These are phyloP conservation scores for Austropuccinia psidii DNA, from an alignment of 1,284 basidiomycete genomes.

Conservation along the genomic window DNA sequence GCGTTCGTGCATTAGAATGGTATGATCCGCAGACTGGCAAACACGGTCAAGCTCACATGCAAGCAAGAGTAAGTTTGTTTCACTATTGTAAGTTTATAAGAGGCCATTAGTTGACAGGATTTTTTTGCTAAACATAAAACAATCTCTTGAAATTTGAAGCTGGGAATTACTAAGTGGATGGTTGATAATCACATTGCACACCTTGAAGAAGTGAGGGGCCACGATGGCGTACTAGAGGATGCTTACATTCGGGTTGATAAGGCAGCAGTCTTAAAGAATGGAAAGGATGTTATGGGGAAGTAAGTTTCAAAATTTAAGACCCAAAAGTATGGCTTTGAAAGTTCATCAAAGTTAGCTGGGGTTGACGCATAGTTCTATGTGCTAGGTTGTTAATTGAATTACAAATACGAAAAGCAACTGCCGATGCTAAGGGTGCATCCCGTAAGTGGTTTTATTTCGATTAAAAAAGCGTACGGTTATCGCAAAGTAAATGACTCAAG, in stretches of 20 bases:
- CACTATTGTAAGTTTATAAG: not conserved
- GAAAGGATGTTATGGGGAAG: constrained; percentile 60
- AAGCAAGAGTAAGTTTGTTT: constrained; percentile 53
- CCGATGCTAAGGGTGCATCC: constrained; percentile 64
- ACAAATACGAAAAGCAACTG: constrained; percentile 72
- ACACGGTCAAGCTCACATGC: constrained; percentile 88
- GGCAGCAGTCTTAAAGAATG: constrained; percentile 58
- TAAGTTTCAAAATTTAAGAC: not conserved
- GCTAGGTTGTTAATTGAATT: constrained; percentile 59
- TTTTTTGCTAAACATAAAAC: constrained; percentile 20
- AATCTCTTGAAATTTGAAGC: constrained; percentile 50
- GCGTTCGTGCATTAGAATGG: constrained; percentile 61
- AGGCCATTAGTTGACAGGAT: not conserved
- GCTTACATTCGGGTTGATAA: constrained; percentile 65
- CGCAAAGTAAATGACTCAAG: not conserved
- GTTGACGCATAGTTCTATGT: no score
- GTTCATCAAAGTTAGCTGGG: no score
- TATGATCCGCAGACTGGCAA: constrained; percentile 70
- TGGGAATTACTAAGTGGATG: constrained; percentile 71
- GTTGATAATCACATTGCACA: constrained; percentile 62
- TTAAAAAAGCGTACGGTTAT: no score
- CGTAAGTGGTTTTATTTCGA: constrained; percentile 15
- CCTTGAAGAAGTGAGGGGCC: constrained; percentile 58
- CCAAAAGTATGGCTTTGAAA: not conserved
- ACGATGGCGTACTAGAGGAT: constrained; percentile 57